phyloP scores from a whole-genome alignment of 1,284 basidiomycete genomes.

The Tilletia setariae region DNA sequence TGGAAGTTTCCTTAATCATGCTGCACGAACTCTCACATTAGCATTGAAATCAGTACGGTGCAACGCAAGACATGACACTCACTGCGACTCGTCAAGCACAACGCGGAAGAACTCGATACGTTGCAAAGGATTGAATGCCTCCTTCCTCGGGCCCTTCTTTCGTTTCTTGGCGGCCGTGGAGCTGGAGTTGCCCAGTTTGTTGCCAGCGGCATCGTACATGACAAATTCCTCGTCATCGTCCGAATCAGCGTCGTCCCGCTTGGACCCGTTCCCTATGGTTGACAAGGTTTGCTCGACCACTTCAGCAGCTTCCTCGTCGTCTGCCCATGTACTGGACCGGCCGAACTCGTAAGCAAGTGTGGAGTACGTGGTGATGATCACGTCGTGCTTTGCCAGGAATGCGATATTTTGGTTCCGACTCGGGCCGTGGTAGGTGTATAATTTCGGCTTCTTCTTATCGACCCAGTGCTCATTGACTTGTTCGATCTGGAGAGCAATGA shows the following conservation, averaged over 20 bases:
- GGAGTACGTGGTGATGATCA: conserved; percentile 94
- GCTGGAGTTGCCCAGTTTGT: conserved; percentile 20
- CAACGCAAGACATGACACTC: conserved; percentile 19
- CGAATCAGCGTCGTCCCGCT: conserved; percentile 5
- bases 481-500: conserved; percentile 63
- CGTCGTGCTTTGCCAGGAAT: conserved; percentile 87
- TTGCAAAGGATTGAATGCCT: conserved; percentile 81
- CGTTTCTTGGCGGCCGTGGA: conserved; percentile 49
- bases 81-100: conserved; percentile 92
- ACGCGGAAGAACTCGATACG: conserved; percentile 96
- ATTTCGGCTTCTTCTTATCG: conserved; percentile 53
- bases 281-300: neutral
- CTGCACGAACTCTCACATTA: neutral
- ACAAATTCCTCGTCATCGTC: conserved; percentile 63
- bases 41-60: conserved; percentile 17
- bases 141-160: conserved; percentile 56
- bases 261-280: conserved; percentile 1
- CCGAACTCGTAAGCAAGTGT: conserved; percentile 93
- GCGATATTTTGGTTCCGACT: conserved; percentile 76
- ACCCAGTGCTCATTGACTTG: conserved; percentile 83
- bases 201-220: conserved; percentile 68
- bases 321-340: conserved; percentile 64
- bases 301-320: conserved; percentile 20
- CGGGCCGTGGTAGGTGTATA: conserved; percentile 96
- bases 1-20: conserved; percentile 91